These are phyloP conservation scores for Penicillium psychrofluorescens DNA, from an alignment of 495 filamentous ascomycete species.

Conservation along the genomic window DNA sequence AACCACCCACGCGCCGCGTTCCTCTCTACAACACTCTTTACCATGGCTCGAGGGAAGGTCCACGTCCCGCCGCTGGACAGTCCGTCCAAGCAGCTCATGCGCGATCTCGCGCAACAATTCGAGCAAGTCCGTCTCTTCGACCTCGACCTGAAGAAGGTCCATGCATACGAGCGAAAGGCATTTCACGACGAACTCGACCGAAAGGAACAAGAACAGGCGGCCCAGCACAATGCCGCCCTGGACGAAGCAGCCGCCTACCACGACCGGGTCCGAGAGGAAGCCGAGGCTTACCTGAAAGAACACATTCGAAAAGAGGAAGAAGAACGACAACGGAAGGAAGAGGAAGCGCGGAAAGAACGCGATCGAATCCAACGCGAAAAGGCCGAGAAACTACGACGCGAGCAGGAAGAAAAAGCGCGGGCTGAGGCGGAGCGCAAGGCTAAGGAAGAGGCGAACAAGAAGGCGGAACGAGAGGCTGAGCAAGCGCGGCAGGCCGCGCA, in stretches of 20 bases:
- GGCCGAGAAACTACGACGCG: conserved; percentile 24
- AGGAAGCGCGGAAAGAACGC: conserved; percentile 26
- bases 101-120: conserved; percentile 36
- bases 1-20: too few species aligned
- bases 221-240: conserved; percentile 52
- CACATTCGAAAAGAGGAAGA: conserved; percentile 32
- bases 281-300: conserved; percentile 33
- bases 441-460: conserved; percentile 34
- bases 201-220: conserved; percentile 34
- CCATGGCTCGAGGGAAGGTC: conserved; percentile 19
- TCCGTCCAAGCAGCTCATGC: conserved; percentile 42
- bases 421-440: conserved; percentile 34
- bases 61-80: conserved; percentile 31
- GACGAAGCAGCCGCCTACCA: conserved; percentile 55
- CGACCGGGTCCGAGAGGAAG: conserved; percentile 54
- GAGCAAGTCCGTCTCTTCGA: conserved; percentile 32
- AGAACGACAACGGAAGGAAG: conserved; percentile 24
- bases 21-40: background rate
- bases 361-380: conserved; percentile 33
- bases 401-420: conserved; percentile 34
- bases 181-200: conserved; percentile 41
- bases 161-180: conserved; percentile 35
- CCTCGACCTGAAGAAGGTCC: conserved; percentile 32
- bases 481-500: conserved; percentile 32
- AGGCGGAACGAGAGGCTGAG: conserved; percentile 30